phyloP scores from a whole-genome alignment of 176 grass and related monocot genomes.

The Microstegium vimineum region DNA sequence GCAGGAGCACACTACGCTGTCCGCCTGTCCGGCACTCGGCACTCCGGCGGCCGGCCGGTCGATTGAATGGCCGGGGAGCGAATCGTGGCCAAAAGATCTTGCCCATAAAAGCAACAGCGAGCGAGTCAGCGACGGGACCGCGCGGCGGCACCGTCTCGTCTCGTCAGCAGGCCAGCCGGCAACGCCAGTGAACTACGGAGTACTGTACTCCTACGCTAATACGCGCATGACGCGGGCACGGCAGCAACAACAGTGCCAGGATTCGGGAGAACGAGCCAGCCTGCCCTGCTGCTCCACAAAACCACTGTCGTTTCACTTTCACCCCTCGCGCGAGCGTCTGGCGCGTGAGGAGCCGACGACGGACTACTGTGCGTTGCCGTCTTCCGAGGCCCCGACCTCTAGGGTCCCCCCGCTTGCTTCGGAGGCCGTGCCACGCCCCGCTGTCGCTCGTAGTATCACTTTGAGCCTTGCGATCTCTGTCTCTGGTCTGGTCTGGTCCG shows the following conservation, averaged over 20 bases:
- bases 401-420: background rate
- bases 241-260: background rate
- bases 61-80: conserved; percentile 22
- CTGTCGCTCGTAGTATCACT: background rate
- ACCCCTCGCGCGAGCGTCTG: too few species aligned
- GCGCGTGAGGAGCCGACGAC: too few species aligned
- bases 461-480: background rate
- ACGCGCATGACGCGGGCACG: background rate
- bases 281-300: too few species aligned
- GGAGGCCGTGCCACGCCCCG: background rate
- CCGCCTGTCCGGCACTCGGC: background rate
- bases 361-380: background rate
- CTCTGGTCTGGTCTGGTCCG: too few species aligned
- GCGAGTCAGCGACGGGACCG: conserved; percentile 37
- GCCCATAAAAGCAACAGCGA: conserved; percentile 36
- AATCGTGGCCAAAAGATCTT: conserved; percentile 34
- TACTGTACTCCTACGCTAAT: too few species aligned
- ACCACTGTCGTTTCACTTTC: too few species aligned
- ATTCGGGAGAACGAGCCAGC: background rate
- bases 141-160: background rate
- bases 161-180: too few species aligned
- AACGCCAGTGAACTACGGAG: too few species aligned
- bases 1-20: background rate
- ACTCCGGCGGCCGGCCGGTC: background rate
- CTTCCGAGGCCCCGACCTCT: background rate